These are phyloP conservation scores for Eleusine coracana DNA, from an alignment of 176 grass and related monocot species.

Conservation along the genomic window DNA sequence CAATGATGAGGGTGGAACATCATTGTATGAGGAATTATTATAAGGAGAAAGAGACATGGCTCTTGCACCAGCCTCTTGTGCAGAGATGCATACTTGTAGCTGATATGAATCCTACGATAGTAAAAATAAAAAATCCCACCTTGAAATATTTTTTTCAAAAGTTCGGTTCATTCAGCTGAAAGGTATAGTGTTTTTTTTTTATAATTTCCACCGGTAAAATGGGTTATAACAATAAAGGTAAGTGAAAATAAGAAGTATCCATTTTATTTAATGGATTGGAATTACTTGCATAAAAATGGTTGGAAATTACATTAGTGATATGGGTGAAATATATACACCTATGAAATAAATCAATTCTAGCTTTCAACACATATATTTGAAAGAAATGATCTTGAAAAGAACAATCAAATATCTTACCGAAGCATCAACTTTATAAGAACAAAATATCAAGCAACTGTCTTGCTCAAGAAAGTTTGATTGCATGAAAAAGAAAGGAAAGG, in stretches of 20 bases:
- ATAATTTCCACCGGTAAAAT: not conserved
- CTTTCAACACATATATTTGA: not conserved
- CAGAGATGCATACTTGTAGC: conserved; percentile 78
- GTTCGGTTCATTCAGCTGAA: not conserved
- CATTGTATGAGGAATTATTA: conserved; percentile 76
- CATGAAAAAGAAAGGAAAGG: conserved; percentile 33
- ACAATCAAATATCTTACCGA: conserved; percentile 50
- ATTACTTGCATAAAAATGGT: not conserved
- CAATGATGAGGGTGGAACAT: conserved; percentile 83
- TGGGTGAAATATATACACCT: not conserved
- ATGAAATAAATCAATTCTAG: not conserved
- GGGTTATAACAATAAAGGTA: not conserved
- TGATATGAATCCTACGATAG: conserved; percentile 74
- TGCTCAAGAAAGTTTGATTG: conserved; percentile 79
- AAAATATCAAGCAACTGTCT: conserved; percentile 81
- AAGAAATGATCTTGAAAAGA: conserved; percentile 24
- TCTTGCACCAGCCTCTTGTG: conserved; percentile 80
- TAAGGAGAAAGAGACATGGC: conserved; percentile 73
- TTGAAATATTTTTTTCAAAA: not conserved
- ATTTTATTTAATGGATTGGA: not conserved
- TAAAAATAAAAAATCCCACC: conserved; percentile 39
- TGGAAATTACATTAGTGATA: not conserved
- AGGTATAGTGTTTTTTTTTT: not conserved
- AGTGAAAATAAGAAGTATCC: not conserved
- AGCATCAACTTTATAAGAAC: conserved; percentile 72